Conservation (phyloP, 129 eudicot genomes). For the Flaveria bidentis region DNA sequence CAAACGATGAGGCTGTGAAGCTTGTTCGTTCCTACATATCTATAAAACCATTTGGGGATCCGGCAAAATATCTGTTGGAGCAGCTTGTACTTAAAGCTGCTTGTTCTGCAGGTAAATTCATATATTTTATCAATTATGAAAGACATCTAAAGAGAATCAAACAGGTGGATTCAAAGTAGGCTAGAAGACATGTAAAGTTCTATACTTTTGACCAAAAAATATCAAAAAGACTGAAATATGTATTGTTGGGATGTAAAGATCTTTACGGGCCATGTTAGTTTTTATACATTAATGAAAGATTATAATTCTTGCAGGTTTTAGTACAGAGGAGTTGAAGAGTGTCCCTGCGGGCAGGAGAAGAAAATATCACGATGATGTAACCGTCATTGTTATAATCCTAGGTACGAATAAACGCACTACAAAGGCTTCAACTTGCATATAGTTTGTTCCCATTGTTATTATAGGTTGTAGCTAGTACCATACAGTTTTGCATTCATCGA, state of each 20-base stretch:
- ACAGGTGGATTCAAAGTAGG: background rate
- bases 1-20: constrained; percentile 75
- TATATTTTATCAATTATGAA: background rate
- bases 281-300: background rate
- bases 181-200: constrained; percentile 22
- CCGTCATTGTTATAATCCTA: constrained; percentile 79
- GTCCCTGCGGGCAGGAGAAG: constrained; percentile 94
- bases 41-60: constrained; percentile 76
- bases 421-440: constrained; percentile 86
- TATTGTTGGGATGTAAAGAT: background rate
- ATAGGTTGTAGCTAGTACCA: constrained; percentile 31
- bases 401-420: constrained; percentile 84
- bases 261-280: background rate
- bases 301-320: constrained; percentile 61
- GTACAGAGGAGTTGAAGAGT: constrained; percentile 78
- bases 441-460: constrained; percentile 25
- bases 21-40: constrained; percentile 69
- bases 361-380: constrained; percentile 91
- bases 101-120: constrained; percentile 75
- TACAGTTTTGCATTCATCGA: constrained; percentile 33
- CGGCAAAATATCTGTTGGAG: constrained; percentile 82
- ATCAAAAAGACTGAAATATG: background rate
- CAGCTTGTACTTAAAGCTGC: constrained; percentile 91
- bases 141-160: constrained; percentile 11
- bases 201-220: constrained; percentile 18